phyloP scores from a whole-genome alignment of 129 eudicot genomes.

The Oenanthe sinensis region DNA sequence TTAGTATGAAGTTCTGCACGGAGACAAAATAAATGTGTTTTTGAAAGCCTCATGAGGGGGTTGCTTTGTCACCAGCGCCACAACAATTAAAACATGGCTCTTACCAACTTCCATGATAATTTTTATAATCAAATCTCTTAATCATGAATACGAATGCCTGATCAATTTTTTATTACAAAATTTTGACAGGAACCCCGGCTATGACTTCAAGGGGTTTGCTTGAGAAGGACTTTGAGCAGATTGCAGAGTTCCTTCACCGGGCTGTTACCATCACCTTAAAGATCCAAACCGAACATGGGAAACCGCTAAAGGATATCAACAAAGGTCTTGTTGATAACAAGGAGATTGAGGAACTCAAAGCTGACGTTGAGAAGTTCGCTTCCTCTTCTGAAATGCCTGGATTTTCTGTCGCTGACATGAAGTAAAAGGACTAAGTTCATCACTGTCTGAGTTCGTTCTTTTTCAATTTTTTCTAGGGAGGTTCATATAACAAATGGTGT shows the following conservation, averaged over 20 bases:
- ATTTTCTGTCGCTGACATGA: conserved; percentile 72
- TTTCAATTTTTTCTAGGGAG: neutral
- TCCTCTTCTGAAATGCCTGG: conserved; percentile 96
- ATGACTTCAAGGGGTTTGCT: conserved; percentile 96
- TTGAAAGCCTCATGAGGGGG: neutral
- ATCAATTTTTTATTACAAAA: neutral
- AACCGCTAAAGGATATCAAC: conserved; percentile 91
- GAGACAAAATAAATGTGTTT: too few relatives aligned
- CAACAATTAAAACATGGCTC: neutral
- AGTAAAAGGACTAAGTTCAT: conserved; percentile 67
- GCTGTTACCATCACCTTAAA: conserved; percentile 72
- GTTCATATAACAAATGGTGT: neutral
- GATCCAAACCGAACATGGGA: conserved; percentile 83
- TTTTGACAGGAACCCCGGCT: conserved; percentile 69
- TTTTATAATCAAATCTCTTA: neutral
- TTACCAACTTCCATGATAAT: neutral
- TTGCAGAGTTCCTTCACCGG: conserved; percentile 81
- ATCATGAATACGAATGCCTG: neutral
- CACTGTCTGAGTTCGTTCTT: neutral
- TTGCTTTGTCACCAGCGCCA: neutral
- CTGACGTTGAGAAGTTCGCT: conserved; percentile 88
- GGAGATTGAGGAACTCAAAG: conserved; percentile 80
- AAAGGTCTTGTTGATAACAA: conserved; percentile 86
- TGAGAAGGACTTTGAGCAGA: conserved; percentile 94
- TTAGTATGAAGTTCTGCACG: too few relatives aligned